Evolutionary conservation across 108 stramenopile species (phyloP).

Genomic region (Cyclotella distinguenda): DNA sequence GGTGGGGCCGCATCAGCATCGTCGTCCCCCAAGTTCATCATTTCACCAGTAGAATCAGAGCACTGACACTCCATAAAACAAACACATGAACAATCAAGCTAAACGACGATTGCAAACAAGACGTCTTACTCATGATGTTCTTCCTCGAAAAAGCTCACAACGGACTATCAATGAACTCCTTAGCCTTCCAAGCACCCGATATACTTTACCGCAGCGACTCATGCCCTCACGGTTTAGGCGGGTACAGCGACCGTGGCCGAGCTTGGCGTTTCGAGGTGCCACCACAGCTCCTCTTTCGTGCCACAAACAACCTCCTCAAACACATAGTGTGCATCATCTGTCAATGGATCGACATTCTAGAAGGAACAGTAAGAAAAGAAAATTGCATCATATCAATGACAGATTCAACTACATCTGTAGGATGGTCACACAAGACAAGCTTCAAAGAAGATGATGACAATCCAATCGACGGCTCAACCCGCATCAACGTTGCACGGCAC

Average conservation of each 20-base stretch:
- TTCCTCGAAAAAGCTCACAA: neutral
- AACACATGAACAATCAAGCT: neutral
- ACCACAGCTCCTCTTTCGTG: slow-evolving; percentile 8
- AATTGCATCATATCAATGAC: too few species aligned
- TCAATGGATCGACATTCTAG: neutral
- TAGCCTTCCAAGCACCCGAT: slow-evolving; percentile 3
- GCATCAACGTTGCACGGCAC: too few species aligned
- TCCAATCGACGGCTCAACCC: too few species aligned
- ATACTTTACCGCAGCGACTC: slow-evolving; percentile 18
- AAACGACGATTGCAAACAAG: neutral
- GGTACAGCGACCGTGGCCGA: slow-evolving; percentile 13
- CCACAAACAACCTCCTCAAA: slow-evolving; percentile 30
- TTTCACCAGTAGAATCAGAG: slow-evolving; percentile 8
- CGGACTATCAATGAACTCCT: slow-evolving; percentile 15
- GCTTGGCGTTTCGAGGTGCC: slow-evolving; percentile 28
- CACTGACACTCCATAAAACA: neutral
- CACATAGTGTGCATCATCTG: slow-evolving; percentile 6
- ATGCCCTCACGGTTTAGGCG: slow-evolving; percentile 26
- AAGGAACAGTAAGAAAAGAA: too few species aligned
- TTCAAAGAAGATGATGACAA: too few species aligned
- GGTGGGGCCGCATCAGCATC: slow-evolving; percentile 7
- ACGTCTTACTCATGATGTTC: neutral
- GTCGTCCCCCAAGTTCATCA: slow-evolving; percentile 11
- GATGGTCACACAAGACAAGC: too few species aligned
- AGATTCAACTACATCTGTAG: too few species aligned